Percentiles rank a stretch among this genome's conserved stretches.
Conservation (phyloP, 1,284 basidiomycete species). For the Pterulicium gracile region DNA sequence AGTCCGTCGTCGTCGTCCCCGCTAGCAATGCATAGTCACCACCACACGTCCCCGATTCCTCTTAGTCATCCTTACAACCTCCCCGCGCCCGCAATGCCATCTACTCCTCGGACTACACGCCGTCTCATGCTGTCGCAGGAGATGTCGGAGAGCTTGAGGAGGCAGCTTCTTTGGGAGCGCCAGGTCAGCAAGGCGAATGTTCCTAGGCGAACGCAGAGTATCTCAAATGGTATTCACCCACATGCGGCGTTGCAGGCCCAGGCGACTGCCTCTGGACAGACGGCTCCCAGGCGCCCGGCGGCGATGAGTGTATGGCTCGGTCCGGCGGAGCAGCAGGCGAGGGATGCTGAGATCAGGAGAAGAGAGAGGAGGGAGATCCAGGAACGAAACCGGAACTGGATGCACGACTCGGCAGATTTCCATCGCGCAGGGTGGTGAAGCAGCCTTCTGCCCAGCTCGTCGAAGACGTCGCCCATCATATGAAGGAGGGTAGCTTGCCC, state of each 20-base stretch:
- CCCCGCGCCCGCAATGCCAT: slow-evolving; percentile 55
- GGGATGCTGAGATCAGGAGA: neutral
- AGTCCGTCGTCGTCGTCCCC: slow-evolving; percentile 4
- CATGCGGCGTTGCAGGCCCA: neutral
- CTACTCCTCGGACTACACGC: slow-evolving; percentile 78
- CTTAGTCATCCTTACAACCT: slow-evolving; percentile 66
- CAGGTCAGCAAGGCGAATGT: slow-evolving; percentile 49
- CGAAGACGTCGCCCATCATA: too few relatives aligned
- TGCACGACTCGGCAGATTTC: neutral
- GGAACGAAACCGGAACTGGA: neutral
- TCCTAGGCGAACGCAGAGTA: slow-evolving; percentile 26
- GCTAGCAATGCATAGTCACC: too few relatives aligned
- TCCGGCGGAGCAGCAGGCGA: neutral
- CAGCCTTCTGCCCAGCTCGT: too few relatives aligned
- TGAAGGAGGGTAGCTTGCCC: too few relatives aligned
- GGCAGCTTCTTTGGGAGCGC: slow-evolving; percentile 81
- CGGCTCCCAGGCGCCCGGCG: neutral
- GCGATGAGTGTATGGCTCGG: neutral
- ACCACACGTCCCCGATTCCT: slow-evolving; percentile 39
- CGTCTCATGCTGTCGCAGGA: slow-evolving; percentile 79
- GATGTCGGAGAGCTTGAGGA: slow-evolving; percentile 74
- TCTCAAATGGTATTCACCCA: neutral
- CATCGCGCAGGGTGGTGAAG: slow-evolving; percentile 2
- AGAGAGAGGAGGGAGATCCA: neutral
- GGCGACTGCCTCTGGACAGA: neutral